Evolutionary conservation across 2,329 filamentous ascomycete species (phyloP).

Genomic region (Ceratocystis colombiana): DNA sequence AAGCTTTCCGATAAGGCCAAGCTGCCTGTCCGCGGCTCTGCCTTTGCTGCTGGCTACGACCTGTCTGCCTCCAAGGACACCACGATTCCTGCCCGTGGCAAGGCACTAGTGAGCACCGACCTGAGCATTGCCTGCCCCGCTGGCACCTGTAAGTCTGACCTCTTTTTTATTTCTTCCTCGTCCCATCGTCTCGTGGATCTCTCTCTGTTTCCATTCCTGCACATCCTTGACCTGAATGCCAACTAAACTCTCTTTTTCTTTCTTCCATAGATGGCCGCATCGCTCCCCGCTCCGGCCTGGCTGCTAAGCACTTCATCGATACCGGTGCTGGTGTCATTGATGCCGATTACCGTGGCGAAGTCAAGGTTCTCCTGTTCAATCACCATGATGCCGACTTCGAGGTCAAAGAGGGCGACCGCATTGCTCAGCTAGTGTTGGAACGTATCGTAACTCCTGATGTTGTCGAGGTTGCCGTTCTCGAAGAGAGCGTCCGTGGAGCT

Average conservation of each 20-base stretch:
- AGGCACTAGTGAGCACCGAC: conserved; percentile 80
- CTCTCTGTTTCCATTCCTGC: not conserved
- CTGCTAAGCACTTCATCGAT: conserved; percentile 90
- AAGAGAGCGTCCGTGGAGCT: conserved; percentile 80
- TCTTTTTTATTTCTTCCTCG: not conserved
- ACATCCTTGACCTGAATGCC: not conserved
- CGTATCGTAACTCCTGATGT: conserved; percentile 90
- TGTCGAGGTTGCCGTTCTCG: conserved; percentile 75
- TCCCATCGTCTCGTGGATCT: not conserved
- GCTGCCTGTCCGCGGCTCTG: conserved; percentile 78
- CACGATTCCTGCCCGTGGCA: conserved; percentile 68
- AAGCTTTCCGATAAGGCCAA: conserved; percentile 71
- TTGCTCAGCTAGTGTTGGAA: conserved; percentile 91
- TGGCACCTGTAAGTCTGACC: conserved; percentile 66
- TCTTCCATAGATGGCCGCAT: conserved; percentile 63
- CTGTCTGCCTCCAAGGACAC: conserved; percentile 69
- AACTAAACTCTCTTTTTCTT: not conserved
- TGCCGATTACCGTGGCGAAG: conserved; percentile 86
- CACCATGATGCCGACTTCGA: conserved; percentile 71
- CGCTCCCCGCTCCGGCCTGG: conserved; percentile 82
- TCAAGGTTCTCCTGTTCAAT: conserved; percentile 94
- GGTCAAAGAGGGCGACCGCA: conserved; percentile 74
- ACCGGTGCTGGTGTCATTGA: conserved; percentile 95
- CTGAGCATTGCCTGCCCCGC: conserved; percentile 83
- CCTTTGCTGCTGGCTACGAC: conserved; percentile 88